Evolutionary conservation across 176 grass and related monocot species (phyloP), one percentile per base, ranked within the genome.

Genomic region (Puya raimondii): DNA sequence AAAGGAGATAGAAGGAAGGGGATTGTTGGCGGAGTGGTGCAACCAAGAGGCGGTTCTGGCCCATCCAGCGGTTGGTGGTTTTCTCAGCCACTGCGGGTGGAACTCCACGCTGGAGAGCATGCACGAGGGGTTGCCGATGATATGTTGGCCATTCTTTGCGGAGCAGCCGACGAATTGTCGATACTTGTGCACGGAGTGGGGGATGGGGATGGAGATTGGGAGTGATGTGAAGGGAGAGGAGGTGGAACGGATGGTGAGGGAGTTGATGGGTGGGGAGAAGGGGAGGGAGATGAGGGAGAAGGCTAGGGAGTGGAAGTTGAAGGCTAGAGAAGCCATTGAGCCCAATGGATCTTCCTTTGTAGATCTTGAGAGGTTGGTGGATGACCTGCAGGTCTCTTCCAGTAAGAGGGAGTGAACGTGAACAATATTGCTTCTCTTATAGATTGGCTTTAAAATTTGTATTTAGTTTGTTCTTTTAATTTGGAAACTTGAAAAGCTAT

Each of bases 61-160:
- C 16, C 72, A 52, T 58, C 11, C 1, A 7, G 59, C 72, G 16
- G 64, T 75, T 3, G 47, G 59, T 21, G 72, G 72, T 25, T 75
- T 65, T 63, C 10, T 75, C 56, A 75, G 15, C 27, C 72, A 75
- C 33, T 63, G 42, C 47, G 72, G 72, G 11, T 75, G 72, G 59
- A 75, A 75, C 48, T 75, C 72, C 10, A 75, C 72, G 3, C 49
- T 75, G 1, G n/a, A 75, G 59, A 75, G 72, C 26, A 59, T 66
- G 6, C 18, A 49, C 4, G 14, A 18, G 11, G 59, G 47, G 0
- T 47, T 75, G 47, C 29, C 59, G 48, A 75, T 75, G 72, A 75
- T 75, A 11, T 59, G 72, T 47, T 75, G 72, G 72, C 59, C 72
- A 20, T 75, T 75, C 61, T 75, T 75, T 26, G 18, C 47, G 3